These are phyloP conservation scores for Anthracocystis setariae DNA, from an alignment of 1,284 basidiomycete genomes.

Conservation along the genomic window DNA sequence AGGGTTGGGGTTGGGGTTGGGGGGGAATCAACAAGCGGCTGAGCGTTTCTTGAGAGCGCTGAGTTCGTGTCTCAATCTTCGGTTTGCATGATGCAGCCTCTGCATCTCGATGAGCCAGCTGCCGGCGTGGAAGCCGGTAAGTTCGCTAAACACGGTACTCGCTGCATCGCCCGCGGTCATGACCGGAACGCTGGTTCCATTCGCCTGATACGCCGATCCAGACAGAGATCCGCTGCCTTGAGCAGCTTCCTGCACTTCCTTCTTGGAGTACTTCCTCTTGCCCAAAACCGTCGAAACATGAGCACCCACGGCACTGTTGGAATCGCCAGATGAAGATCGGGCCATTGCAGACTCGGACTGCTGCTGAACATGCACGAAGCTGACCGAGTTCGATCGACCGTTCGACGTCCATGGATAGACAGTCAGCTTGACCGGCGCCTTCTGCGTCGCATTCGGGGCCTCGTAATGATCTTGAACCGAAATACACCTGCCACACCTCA, in stretches of 20 bases:
- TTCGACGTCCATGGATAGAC: conserved; percentile 52
- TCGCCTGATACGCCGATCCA: conserved; percentile 13
- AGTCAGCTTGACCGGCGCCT: conserved; percentile 39
- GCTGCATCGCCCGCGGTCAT: conserved; percentile 45
- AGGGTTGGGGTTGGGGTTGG: background rate
- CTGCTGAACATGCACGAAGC: conserved; percentile 48
- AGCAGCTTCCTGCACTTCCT: conserved; percentile 6
- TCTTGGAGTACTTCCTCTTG: conserved; percentile 31
- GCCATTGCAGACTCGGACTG: background rate
- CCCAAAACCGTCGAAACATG: conserved; percentile 1
- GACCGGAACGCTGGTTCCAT: conserved; percentile 17
- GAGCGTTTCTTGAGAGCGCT: conserved; percentile 19
- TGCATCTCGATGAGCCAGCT: conserved; percentile 52
- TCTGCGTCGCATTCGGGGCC: conserved; percentile 5
- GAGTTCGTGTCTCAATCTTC: conserved; percentile 29
- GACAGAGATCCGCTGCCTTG: conserved; percentile 27
- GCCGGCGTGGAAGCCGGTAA: conserved; percentile 42
- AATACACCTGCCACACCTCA: conserved; percentile 38
- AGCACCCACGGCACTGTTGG: background rate
- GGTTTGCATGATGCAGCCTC: conserved; percentile 43
- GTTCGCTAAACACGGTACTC: conserved; percentile 37
- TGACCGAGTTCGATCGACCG: conserved; percentile 35
- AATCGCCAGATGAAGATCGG: background rate
- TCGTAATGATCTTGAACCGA: conserved; percentile 48
- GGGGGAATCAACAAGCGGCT: background rate